A percentile compares a stretch with the other conserved stretches of the same genome.
Conservation (phyloP, 108 stramenopile species). For the Aurantiochytrium sp. region DNA sequence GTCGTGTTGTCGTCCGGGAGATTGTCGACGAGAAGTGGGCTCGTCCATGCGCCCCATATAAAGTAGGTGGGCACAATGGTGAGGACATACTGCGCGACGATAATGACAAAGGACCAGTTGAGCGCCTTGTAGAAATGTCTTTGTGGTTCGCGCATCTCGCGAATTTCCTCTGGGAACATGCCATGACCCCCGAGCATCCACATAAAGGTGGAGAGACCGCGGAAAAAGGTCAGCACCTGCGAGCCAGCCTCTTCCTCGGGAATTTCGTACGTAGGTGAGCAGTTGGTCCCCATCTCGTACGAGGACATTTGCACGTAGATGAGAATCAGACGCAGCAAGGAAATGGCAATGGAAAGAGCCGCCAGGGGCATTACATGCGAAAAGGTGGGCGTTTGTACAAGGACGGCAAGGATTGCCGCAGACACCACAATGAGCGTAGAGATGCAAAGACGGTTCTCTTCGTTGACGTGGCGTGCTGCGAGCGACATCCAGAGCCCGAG, state of each 20-base stretch:
- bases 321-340: not conserved
- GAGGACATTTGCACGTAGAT: not conserved
- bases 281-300: not conserved
- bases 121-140: not conserved
- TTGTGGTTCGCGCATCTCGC: not conserved
- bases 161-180: not conserved
- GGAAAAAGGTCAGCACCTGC: not conserved
- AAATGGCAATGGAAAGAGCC: not conserved
- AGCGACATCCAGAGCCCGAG: not conserved
- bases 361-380: not conserved
- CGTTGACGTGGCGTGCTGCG: not conserved
- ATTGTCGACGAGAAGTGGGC: not conserved
- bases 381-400: not conserved
- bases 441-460: not conserved
- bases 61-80: not conserved
- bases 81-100: not conserved
- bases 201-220: not conserved
- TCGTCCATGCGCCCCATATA: not conserved
- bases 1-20: not conserved
- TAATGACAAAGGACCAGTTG: not conserved
- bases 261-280: not conserved
- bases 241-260: not conserved
- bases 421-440: not conserved
- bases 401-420: not conserved
- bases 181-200: not conserved